phyloP scores from a whole-genome alignment of 2,329 filamentous ascomycete genomes.

The Colletotrichum brevisporum region DNA sequence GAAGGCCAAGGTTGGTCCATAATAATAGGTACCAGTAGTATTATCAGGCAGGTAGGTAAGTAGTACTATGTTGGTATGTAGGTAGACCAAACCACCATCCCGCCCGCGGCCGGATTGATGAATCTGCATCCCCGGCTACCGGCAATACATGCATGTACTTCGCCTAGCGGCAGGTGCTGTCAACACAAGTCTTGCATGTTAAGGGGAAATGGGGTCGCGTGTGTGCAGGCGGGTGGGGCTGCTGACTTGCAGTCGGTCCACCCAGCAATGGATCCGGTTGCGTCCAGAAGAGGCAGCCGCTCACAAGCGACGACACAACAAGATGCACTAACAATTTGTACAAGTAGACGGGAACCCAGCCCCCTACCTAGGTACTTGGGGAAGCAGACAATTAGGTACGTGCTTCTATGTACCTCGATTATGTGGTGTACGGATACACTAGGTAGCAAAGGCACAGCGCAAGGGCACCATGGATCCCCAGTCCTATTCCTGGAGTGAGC shows the following conservation, averaged over 20 bases:
- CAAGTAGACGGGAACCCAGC: neutral
- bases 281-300: conserved; percentile 23
- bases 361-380: too few species aligned
- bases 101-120: too few species aligned
- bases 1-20: too few species aligned
- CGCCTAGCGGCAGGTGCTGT: conserved; percentile 5
- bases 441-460: too few species aligned
- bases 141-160: neutral
- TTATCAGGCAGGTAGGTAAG: too few species aligned
- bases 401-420: too few species aligned
- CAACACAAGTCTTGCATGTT: conserved; percentile 30
- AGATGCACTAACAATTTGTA: conserved; percentile 7
- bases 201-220: conserved; percentile 29
- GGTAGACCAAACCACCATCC: too few species aligned
- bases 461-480: neutral
- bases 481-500: conserved; percentile 40
- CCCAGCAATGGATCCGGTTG: neutral
- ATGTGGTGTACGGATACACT: too few species aligned
- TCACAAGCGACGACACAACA: neutral
- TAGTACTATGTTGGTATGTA: too few species aligned
- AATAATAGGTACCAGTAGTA: neutral
- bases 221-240: conserved; percentile 7
- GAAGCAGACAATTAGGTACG: too few species aligned
- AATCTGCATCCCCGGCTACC: too few species aligned
- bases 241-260: conserved; percentile 32